These are phyloP conservation scores for Dioszegia crocea DNA, from an alignment of 768 basidiomycete genomes.

Conservation along the genomic window DNA sequence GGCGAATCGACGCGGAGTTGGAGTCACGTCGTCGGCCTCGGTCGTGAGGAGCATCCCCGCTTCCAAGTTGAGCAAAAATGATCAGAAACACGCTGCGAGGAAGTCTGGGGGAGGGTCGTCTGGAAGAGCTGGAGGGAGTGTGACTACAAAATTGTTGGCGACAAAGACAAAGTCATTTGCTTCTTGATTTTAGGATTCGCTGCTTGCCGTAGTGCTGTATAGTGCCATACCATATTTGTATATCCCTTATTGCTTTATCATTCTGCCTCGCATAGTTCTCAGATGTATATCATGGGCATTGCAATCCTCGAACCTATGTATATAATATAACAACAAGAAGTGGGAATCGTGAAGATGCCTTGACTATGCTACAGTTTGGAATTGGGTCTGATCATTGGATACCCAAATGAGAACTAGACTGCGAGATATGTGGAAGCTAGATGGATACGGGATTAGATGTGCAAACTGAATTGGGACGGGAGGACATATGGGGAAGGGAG, in stretches of 20 bases:
- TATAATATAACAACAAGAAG: too few species aligned
- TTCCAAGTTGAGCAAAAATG: neutral
- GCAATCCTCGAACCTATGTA: neutral
- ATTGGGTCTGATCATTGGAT: too few species aligned
- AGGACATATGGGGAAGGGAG: neutral
- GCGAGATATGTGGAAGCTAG: too few species aligned
- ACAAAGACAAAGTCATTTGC: constrained; percentile 2
- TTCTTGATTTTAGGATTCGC: neutral
- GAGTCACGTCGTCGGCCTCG: neutral
- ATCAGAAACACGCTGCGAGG: neutral
- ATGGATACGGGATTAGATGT: too few species aligned
- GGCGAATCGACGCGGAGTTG: constrained; percentile 16
- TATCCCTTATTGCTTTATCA: neutral
- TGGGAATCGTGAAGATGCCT: neutral
- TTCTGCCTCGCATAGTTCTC: neutral
- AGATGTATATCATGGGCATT: neutral
- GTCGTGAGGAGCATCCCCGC: neutral
- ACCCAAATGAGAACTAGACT: too few species aligned
- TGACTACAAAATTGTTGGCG: neutral
- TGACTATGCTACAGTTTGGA: neutral
- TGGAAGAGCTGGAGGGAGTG: neutral
- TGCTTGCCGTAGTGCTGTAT: neutral
- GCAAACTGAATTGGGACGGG: neutral
- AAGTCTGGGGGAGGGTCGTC: neutral
- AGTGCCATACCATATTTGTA: neutral